Conservation (phyloP, 306 rosid genomes). For the Leucaena leucocephala region DNA sequence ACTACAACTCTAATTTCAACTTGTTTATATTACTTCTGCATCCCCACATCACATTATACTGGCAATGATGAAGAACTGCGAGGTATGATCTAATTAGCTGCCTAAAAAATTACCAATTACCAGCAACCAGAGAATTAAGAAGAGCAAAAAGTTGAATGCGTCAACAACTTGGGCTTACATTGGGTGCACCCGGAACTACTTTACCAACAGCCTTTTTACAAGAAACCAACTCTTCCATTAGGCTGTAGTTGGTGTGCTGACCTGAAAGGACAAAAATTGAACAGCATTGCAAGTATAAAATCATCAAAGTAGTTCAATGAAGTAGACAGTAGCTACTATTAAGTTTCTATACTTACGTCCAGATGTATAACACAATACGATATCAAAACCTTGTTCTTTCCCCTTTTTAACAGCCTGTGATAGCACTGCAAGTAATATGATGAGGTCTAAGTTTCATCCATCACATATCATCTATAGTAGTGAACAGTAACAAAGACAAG, state of each 20-base stretch:
- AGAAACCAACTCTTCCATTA: slow-evolving; percentile 96
- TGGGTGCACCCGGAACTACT: slow-evolving; percentile 84
- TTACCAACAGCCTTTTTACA: slow-evolving; percentile 90
- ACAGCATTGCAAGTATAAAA: slow-evolving; percentile 25
- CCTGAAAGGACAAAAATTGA: slow-evolving; percentile 56
- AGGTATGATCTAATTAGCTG: slow-evolving; percentile 25
- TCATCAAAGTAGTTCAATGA: slow-evolving; percentile 21
- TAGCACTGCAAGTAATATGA: slow-evolving; percentile 77
- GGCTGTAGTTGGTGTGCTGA: slow-evolving; percentile 90
- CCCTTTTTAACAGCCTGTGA: slow-evolving; percentile 91
- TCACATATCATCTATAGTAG: not conserved
- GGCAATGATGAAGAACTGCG: slow-evolving; percentile 8
- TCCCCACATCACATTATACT: not conserved
- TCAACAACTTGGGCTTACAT: slow-evolving; percentile 56
- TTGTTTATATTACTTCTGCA: slow-evolving; percentile 7
- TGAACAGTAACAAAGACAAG: not conserved
- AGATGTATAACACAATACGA: slow-evolving; percentile 93
- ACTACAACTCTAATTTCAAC: not conserved
- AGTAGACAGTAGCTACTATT: slow-evolving; percentile 28
- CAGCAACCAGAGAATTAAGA: slow-evolving; percentile 27
- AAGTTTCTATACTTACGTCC: slow-evolving; percentile 73
- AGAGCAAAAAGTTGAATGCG: slow-evolving; percentile 5
- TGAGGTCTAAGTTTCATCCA: slow-evolving; percentile 32
- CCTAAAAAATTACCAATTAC: slow-evolving; percentile 20
- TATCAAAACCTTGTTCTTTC: slow-evolving; percentile 76